Base-by-base conservation (phyloP, 768 basidiomycete species). In the Suillus subalutaceus region DNA sequence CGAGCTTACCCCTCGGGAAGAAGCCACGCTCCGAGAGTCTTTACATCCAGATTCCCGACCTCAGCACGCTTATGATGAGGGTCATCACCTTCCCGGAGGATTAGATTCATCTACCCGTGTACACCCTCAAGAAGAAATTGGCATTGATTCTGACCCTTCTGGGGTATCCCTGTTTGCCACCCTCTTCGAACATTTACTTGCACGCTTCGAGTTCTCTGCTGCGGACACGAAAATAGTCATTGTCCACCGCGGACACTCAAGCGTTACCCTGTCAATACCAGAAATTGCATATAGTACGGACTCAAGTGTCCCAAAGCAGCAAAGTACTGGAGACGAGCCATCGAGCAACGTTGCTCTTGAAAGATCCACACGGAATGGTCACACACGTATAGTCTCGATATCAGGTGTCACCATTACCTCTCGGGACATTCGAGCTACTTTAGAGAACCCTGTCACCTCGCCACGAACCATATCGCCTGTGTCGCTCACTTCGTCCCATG, bases 121-220 rank as follows among this genome's bases (percentile, higher is more conserved):
- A 20, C 72, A 72, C 32, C 26, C 23, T 41, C 16, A 30, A 30
- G 69, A 68, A 63, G 70, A 55, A 4, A 32, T 65, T 3, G 75
- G 77, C 62, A 62, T 74, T 26, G 89, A 90, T 59, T 72, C 77
- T 35, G 90, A 93, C 68, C 89, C 90, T 50, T 84, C 84, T 37
- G 94, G 92, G 20, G 88, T 94, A 32, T 92, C 92, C 18, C 79
- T 96, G 59, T 90, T 96, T 74, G 88, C 94, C 37, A 85, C 86
- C 57, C 83, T 96, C 64, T 88, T 95, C 57, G 93, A 95, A 72
- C 83, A 88, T 37, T 80, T 96, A 15, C 85, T 96, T 37, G 85
- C 91, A 18, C 85, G 90, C 67, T 92, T 96, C 73, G 88, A 91
- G 67, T 91, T 93, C 72, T 88, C 90, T 69, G 90, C 88, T 16